These are phyloP conservation scores for Pichia membranifaciens DNA, from an alignment of 805 yeast species.

Conservation along the genomic window DNA sequence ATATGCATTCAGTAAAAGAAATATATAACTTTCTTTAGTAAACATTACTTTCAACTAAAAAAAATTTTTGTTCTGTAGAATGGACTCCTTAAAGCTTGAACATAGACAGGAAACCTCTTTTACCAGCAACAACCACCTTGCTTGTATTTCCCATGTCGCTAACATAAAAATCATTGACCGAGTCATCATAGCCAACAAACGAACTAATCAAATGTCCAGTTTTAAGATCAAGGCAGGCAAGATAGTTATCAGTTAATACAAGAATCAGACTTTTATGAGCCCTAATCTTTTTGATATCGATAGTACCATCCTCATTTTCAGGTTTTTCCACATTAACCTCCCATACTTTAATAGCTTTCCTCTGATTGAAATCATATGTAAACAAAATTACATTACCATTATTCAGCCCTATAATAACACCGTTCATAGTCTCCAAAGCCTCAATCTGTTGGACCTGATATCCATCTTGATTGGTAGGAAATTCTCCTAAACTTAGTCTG, in stretches of 20 bases:
- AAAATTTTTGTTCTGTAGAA: background rate
- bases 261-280: constrained; percentile 1
- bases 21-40: too few species aligned
- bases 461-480: constrained; percentile 9
- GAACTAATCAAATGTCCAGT: constrained; percentile 10
- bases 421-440: background rate
- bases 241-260: constrained; percentile 6
- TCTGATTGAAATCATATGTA: constrained; percentile 7
- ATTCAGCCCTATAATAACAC: constrained; percentile 17
- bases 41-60: too few species aligned
- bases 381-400: constrained; percentile 18
- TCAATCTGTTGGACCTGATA: constrained; percentile 7
- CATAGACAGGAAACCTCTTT: constrained; percentile 4
- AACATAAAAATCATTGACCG: background rate
- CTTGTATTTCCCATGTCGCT: constrained; percentile 8
- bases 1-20: too few species aligned
- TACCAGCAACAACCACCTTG: constrained; percentile 14
- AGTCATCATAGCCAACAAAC: constrained; percentile 15
- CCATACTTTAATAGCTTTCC: constrained; percentile 13
- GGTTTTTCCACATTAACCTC: background rate
- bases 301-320: constrained; percentile 2
- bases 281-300: constrained; percentile 3
- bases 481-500: constrained; percentile 21
- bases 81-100: too few species aligned
- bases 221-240: constrained; percentile 8